These are phyloP conservation scores for Fusarium sublunatum DNA, from an alignment of 2,329 filamentous ascomycete genomes.

Conservation along the genomic window DNA sequence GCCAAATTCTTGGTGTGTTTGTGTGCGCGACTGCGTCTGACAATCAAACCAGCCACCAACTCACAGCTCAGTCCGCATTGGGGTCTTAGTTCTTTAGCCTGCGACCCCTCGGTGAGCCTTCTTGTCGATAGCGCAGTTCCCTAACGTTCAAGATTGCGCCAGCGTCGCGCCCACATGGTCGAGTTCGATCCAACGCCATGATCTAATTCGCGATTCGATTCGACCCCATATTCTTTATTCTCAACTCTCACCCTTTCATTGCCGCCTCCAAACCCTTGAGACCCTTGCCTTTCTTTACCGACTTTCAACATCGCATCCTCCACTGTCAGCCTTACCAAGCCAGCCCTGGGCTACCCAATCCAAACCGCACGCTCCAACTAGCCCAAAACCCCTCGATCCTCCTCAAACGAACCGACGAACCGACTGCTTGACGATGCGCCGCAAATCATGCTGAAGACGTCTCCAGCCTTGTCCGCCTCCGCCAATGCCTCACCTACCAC, in stretches of 20 bases:
- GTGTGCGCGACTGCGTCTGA: slow-evolving; percentile 21
- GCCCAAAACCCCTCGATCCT: slow-evolving; percentile 32
- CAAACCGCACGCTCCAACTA: slow-evolving; percentile 29
- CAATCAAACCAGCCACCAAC: slow-evolving; percentile 33
- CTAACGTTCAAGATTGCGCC: slow-evolving; percentile 38
- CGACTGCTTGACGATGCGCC: slow-evolving; percentile 57
- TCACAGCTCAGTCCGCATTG: slow-evolving; percentile 28
- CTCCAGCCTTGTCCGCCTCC: slow-evolving; percentile 62
- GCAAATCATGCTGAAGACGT: slow-evolving; percentile 70
- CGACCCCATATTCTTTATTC: slow-evolving; percentile 33
- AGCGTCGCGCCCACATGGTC: slow-evolving; percentile 41
- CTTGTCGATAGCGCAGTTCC: slow-evolving; percentile 45
- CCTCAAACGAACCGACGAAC: slow-evolving; percentile 28
- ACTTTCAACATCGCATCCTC: slow-evolving; percentile 20
- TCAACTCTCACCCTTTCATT: slow-evolving; percentile 27
- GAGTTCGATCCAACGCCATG: slow-evolving; percentile 42
- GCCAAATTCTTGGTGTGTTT: slow-evolving; percentile 38
- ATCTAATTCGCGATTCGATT: slow-evolving; percentile 45
- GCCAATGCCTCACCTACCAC: slow-evolving; percentile 64
- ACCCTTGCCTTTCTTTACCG: slow-evolving; percentile 23
- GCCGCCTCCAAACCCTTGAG: slow-evolving; percentile 30
- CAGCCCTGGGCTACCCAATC: neutral
- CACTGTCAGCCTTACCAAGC: slow-evolving; percentile 21
- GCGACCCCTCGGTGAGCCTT: slow-evolving; percentile 49
- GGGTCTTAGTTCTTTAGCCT: slow-evolving; percentile 36